Conservation (phyloP, 1,139 yeast genomes). For the Suhomyces guaymorum region DNA sequence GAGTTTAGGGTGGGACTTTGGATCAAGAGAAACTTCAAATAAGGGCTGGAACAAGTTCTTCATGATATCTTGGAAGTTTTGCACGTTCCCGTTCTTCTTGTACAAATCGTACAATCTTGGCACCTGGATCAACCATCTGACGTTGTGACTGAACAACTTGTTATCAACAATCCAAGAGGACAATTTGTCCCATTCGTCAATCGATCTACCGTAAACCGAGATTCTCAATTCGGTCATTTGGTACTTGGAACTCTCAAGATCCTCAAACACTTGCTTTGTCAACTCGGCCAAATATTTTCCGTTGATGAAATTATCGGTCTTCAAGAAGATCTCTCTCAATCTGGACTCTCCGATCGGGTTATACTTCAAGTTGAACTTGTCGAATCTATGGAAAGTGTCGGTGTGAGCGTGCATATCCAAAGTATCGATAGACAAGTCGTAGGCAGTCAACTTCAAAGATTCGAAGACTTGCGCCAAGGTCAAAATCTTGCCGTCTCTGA, state of each 20-base stretch:
- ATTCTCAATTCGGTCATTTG: slow-evolving; percentile 97
- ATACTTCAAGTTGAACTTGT: slow-evolving; percentile 94
- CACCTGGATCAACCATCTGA: slow-evolving; percentile 94
- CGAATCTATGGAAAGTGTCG: slow-evolving; percentile 96
- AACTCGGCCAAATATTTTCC: slow-evolving; percentile 92
- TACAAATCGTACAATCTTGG: slow-evolving; percentile 92
- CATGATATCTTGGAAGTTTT: slow-evolving; percentile 73
- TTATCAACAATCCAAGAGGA: slow-evolving; percentile 96
- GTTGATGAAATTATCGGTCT: slow-evolving; percentile 88
- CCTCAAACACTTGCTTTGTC: slow-evolving; percentile 89
- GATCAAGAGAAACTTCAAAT: slow-evolving; percentile 85
- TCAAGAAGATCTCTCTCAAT: slow-evolving; percentile 89
- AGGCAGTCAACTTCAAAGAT: slow-evolving; percentile 86
- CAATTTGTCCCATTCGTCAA: slow-evolving; percentile 92
- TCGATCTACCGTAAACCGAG: slow-evolving; percentile 86
- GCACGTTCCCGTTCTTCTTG: slow-evolving; percentile 71
- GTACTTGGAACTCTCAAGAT: slow-evolving; percentile 90
- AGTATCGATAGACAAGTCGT: slow-evolving; percentile 93
- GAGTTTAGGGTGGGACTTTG: slow-evolving; percentile 83
- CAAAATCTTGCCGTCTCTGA: slow-evolving; percentile 89
- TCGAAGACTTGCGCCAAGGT: slow-evolving; percentile 86
- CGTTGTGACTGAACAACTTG: slow-evolving; percentile 87
- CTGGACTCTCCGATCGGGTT: slow-evolving; percentile 98
- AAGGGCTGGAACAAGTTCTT: slow-evolving; percentile 84
- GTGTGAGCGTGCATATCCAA: slow-evolving; percentile 99